Base-by-base conservation (phyloP, 2,329 filamentous ascomycete species). In the Neopestalotiopsis sp. region DNA sequence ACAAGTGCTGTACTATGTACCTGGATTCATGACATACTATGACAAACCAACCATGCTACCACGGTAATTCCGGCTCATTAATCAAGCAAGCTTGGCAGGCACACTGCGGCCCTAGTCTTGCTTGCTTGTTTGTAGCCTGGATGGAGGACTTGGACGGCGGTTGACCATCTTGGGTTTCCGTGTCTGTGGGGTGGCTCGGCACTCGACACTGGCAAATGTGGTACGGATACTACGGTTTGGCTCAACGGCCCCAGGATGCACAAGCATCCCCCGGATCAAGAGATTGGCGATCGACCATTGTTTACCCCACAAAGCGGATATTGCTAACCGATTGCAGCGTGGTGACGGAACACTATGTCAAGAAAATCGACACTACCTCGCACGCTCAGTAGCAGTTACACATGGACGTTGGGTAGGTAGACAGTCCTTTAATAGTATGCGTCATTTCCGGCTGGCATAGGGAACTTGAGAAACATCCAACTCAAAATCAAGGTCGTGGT, bases 281-380 rank as follows among this genome's bases (percentile, higher is more conserved):
- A 53, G 45, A 53, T 53, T 53, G 45, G 45, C 17, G 45, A 53
- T 53, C 45, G 45, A 53, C 45, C 14, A 53, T 53, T 53, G 45
- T 53, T 20, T 53, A 53, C 45, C 45, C 45, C 45, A 53, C 45
- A 53, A 53, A 53, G 45, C 45, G 45, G 45, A 20, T 53, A 53
- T 53, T 53, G 17, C 45, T 53, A 53, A 53, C 45, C 45, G 14
- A 53, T 53, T 53, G 45, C 45, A 53, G 45, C n/a, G 45, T 53
- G 45, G 45, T 53, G 9, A 53, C 45, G 45, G 45, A 20, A 53
- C 20, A 20, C 45, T n/a, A n/a, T n/a, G 14, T 53, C 45, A n/a
- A n/a, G 45, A n/a, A 17, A 20, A 20, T 20, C 34, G 34, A 38
- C 34, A 38, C 45, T 53, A n/a, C 17, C 17, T n/a, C 20, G 24